Conservation (phyloP, 2,329 filamentous ascomycete species). For the Arthrobotrys musiformis region DNA sequence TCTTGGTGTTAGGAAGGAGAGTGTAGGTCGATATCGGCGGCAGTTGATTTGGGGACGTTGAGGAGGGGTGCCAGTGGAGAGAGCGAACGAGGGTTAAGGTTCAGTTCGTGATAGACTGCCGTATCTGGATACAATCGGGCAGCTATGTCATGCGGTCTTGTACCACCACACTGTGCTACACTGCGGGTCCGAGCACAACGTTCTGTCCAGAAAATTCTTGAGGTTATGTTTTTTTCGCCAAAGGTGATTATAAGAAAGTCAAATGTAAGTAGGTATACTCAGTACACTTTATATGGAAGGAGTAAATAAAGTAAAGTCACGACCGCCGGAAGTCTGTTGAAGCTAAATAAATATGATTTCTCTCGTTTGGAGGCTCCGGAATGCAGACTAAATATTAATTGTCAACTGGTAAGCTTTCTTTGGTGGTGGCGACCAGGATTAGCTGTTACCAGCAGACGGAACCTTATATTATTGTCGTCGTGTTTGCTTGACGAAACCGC, state of each 20-base stretch:
- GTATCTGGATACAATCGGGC: neutral
- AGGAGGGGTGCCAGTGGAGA: conserved; percentile 4
- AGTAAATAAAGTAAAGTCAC: neutral
- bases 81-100: neutral
- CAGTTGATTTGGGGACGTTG: neutral
- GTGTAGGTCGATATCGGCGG: neutral
- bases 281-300: too few relatives aligned
- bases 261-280: neutral
- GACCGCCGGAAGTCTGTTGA: neutral
- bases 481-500: conserved; percentile 33
- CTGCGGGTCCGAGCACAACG: neutral
- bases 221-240: neutral
- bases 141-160: neutral
- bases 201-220: neutral
- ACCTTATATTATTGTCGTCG: neutral
- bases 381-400: too few relatives aligned
- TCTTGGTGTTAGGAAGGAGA: neutral
- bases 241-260: too few relatives aligned
- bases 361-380: neutral
- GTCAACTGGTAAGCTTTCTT: too few relatives aligned
- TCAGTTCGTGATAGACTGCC: neutral
- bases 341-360: conserved; percentile 13
- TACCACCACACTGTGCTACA: too few relatives aligned
- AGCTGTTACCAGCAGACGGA: too few relatives aligned
- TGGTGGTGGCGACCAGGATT: neutral